Percentiles rank a stretch among this genome's conserved stretches.
Evolutionary conservation across 768 basidiomycete genomes (phyloP).

Genomic region (Floccularia luteovirens): DNA sequence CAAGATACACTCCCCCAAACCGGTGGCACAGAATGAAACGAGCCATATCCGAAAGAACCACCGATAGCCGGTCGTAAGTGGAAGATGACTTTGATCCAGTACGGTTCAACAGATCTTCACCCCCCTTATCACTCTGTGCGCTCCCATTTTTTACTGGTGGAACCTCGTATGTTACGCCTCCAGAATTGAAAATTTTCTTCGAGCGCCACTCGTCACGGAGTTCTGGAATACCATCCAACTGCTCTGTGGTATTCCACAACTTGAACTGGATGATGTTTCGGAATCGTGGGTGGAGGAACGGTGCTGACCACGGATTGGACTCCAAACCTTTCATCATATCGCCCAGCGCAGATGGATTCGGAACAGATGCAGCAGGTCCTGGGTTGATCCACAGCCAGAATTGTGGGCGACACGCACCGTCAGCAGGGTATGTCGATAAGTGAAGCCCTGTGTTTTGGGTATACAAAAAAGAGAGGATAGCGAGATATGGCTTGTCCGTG

Average conservation of each 20-base stretch:
- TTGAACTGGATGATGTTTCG: conserved; percentile 91
- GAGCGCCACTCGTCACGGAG: conserved; percentile 86
- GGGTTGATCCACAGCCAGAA: conserved; percentile 99
- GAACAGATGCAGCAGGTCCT: conserved; percentile 87
- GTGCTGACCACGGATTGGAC: conserved; percentile 88
- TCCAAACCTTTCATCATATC: conserved; percentile 84
- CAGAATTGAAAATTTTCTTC: conserved; percentile 83
- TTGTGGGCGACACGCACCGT: conserved; percentile 72
- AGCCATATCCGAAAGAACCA: conserved; percentile 94
- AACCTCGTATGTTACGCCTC: conserved; percentile 67
- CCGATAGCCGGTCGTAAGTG: conserved; percentile 85
- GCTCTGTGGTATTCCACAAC: conserved; percentile 98
- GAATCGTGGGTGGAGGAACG: conserved; percentile 91
- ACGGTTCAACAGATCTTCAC: conserved; percentile 51
- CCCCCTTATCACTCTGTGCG: conserved; percentile 5
- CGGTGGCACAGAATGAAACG: conserved; percentile 96
- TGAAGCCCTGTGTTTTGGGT: conserved; percentile 92
- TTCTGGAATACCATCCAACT: conserved; percentile 87
- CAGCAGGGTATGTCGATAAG: conserved; percentile 37
- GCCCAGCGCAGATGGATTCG: conserved; percentile 70
- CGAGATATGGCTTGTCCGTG: conserved; percentile 97
- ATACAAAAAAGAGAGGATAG: conserved; percentile 89
- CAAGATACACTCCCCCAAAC: conserved; percentile 94
- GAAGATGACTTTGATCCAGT: conserved; percentile 81
- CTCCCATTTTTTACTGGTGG: conserved; percentile 17